A percentile compares a stretch with the other conserved stretches of the same genome.
Conservation (phyloP, 768 basidiomycete species). For the button mushroom (Agaricus bisporus) region DNA sequence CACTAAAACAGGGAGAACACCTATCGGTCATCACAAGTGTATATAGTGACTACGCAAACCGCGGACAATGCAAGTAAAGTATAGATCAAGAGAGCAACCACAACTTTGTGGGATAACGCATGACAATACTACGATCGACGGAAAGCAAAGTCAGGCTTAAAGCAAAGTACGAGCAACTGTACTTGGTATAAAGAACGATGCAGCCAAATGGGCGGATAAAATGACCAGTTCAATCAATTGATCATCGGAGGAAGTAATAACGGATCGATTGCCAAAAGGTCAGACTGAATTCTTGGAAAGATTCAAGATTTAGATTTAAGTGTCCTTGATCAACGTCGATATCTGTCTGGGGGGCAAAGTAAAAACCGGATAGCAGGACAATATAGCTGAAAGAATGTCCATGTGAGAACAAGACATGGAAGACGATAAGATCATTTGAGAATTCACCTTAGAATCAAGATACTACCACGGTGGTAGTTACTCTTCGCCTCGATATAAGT, state of each 20-base stretch:
- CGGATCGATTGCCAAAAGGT: constrained; percentile 32
- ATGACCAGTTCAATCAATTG: neutral
- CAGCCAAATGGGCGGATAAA: too few species aligned
- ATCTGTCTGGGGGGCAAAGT: constrained; percentile 65
- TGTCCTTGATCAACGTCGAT: constrained; percentile 33
- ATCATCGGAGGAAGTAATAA: constrained; percentile 30
- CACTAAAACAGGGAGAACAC: constrained; percentile 26
- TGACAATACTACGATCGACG: too few species aligned
- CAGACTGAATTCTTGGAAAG: constrained; percentile 26
- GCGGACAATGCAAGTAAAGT: neutral
- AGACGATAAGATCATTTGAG: neutral
- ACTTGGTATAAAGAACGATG: too few species aligned
- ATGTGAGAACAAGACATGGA: neutral
- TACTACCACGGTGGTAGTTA: constrained; percentile 96
- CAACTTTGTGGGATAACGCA: neutral
- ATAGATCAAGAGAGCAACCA: neutral
- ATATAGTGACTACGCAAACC: neutral
- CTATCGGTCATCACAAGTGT: neutral
- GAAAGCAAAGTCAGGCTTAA: too few species aligned
- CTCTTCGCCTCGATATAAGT: constrained; percentile 99
- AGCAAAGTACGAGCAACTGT: too few species aligned
- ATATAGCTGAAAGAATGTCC: constrained; percentile 59
- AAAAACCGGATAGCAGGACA: constrained; percentile 88
- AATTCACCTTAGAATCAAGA: constrained; percentile 84
- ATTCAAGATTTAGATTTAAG: constrained; percentile 9